Evolutionary conservation across 2,329 filamentous ascomycete species (phyloP), one percentile per base, ranked within the genome.

Genomic region (Nothopassalora personata): DNA sequence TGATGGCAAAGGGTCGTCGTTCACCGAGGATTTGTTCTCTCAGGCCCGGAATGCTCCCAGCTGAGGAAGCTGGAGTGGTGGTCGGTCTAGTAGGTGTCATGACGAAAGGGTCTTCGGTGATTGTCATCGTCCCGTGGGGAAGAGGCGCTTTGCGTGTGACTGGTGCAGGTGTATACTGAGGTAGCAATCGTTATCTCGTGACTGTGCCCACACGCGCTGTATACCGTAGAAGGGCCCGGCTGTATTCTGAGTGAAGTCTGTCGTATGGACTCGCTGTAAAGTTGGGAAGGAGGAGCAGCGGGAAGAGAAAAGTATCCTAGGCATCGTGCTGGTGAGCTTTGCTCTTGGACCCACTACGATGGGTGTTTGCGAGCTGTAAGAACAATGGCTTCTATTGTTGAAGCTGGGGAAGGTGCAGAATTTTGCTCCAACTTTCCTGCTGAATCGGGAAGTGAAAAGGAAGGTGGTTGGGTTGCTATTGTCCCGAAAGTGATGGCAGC

Each of bases 11-110:
- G 11, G 23, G 15, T 13, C 9, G 15, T 13, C 9, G 19, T 30
- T 47, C 62, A 62, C 62, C 62, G 13, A 64, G 46, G 15, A 64
- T 64, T 27, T 64, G 62, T 46, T 62, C 57, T 27, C 62, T 57
- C 13, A 64, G 43, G 5, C 46, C 53, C n/a, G 45, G 39, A 19
- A 58, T 27, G 23, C 18, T 51, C 30, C 15, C 8, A 4, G 31
- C 28, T 1, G 36, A 9, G 10, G 52, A 18, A 10, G 48, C 10
- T 8, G 5, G 5, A 6, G 5, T 28, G 48, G 23, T 23, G 8
- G 28, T 11, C 10, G 28, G 19, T 15, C 5, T 33, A 18, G 11
- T 52, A 28, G n/a, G 28, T 18, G 47, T 18, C 5, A n/a, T 8
- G 13, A 18, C n/a, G 39, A 43, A 43, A 15, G 39, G 39, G 36